A percentile compares a stretch with the other conserved stretches of the same genome.
Conservation (phyloP, 441 rosid species). For the Metrosideros polymorpha region DNA sequence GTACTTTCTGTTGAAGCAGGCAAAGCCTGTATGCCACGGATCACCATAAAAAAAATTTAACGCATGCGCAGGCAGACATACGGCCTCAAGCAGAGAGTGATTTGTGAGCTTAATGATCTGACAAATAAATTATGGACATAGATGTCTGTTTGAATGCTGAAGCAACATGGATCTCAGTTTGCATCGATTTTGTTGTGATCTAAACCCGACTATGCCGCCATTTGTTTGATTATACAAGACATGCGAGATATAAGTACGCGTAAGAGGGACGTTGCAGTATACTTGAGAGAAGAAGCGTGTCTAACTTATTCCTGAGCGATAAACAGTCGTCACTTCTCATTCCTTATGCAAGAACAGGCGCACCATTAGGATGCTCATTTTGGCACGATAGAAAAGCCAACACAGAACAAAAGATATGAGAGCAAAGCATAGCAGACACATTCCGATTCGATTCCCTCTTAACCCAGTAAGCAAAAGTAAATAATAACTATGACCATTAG, state of each 20-base stretch:
- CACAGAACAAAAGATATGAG: neutral
- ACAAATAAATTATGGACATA: neutral
- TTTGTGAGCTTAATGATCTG: neutral
- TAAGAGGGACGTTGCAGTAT: neutral
- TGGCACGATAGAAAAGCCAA: neutral
- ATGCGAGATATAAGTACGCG: neutral
- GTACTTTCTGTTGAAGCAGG: neutral
- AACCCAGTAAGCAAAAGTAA: neutral
- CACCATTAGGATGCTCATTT: neutral
- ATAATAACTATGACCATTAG: neutral
- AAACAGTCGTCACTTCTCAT: neutral
- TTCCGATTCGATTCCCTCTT: neutral
- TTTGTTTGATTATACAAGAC: neutral
- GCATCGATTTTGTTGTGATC: neutral
- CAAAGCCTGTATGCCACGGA: rapidly evolving
- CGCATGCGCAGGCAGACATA: neutral
- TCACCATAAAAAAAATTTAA: neutral
- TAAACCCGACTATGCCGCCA: neutral
- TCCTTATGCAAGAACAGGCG: neutral
- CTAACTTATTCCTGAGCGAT: neutral
- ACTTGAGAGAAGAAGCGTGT: too few species aligned
- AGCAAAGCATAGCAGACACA: neutral
- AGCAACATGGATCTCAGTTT: neutral
- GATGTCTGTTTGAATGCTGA: neutral
- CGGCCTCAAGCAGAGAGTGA: neutral